Evolutionary conservation across 2,329 filamentous ascomycete species (phyloP), one percentile per base, ranked within the genome.

Genomic region (Ascochyta pisi): DNA sequence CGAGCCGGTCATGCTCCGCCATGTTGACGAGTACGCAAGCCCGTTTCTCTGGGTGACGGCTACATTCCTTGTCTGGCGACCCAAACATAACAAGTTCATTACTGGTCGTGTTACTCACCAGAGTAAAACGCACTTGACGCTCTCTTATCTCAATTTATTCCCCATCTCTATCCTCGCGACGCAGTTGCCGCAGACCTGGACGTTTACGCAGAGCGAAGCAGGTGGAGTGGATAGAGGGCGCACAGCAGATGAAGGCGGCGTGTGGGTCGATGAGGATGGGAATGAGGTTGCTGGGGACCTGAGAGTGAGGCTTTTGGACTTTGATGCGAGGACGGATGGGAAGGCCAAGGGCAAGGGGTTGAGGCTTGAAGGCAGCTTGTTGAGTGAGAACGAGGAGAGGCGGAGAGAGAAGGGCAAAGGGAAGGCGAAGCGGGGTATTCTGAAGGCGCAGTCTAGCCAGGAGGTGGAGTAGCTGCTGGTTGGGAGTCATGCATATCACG

Each of bases 111-210:
- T 97, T 52, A 95, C 94, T 68, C 81, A 97, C 27, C 91, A 96
- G 72, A 94, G 89, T 43, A 91, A 95, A 65, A 92, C 91, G 6
- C 92, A 97, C 70, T 83, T 99, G 6, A 93, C 94, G 19, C 84
- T 97, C 3, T 86, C 96, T 10, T 95, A 92, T 74, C 93, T 92
- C 78, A 94, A 94, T 74, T 86, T 92, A 63, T 98, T 98, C 82
- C 96, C 95, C 65, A 91, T 94, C 1, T 91, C 89, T 39, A 90
- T 99, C 57, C 89, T 94, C 67, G 83, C 88, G 22, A 85, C 85
- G 58, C 83, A 91, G 33, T 80, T 99, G 15, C 95, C 95, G 0
- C 76, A 79, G 13, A 83, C 84, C 23, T 99, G 94, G 95, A 86
- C 81, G 58, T 98, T 92, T 89, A 71, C 78, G 48, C 69, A 50